Evolutionary conservation across 805 yeast genomes (phyloP).

Genomic region (Candida glaebosa): DNA sequence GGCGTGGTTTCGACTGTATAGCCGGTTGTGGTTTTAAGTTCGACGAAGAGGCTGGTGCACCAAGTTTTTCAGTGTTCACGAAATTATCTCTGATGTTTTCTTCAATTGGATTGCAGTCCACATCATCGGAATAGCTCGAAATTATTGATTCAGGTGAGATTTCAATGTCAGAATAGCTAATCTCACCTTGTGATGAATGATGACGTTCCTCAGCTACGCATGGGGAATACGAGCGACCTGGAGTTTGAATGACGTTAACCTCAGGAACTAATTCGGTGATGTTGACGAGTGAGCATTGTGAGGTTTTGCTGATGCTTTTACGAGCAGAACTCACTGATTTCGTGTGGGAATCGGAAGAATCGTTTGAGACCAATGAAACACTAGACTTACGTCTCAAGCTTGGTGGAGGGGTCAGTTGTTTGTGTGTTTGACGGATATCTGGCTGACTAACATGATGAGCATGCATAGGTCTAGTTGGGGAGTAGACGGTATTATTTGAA

Average conservation of each 20-base stretch:
- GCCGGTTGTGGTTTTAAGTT: background rate
- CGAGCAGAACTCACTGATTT: slow-evolving; percentile 12
- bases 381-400: slow-evolving; percentile 9
- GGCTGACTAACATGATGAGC: slow-evolving; percentile 5
- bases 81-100: background rate
- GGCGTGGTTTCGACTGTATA: background rate
- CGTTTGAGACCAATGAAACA: slow-evolving; percentile 12
- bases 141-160: slow-evolving; percentile 1
- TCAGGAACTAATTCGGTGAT: background rate
- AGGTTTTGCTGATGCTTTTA: slow-evolving; percentile 9
- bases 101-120: background rate
- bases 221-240: slow-evolving; percentile 3
- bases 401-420: background rate
- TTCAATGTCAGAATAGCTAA: slow-evolving; percentile 5
- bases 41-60: background rate
- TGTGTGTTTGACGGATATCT: slow-evolving; percentile 2
- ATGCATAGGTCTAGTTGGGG: slow-evolving; percentile 4
- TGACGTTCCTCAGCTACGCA: slow-evolving; percentile 15
- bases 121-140: background rate
- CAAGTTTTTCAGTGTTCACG: background rate
- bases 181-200: slow-evolving; percentile 19
- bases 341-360: slow-evolving; percentile 11
- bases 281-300: slow-evolving; percentile 3
- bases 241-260: slow-evolving; percentile 11
- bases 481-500: slow-evolving; percentile 7